Conservation (phyloP, 495 filamentous ascomycete genomes). For the Penicillium paradoxum region DNA sequence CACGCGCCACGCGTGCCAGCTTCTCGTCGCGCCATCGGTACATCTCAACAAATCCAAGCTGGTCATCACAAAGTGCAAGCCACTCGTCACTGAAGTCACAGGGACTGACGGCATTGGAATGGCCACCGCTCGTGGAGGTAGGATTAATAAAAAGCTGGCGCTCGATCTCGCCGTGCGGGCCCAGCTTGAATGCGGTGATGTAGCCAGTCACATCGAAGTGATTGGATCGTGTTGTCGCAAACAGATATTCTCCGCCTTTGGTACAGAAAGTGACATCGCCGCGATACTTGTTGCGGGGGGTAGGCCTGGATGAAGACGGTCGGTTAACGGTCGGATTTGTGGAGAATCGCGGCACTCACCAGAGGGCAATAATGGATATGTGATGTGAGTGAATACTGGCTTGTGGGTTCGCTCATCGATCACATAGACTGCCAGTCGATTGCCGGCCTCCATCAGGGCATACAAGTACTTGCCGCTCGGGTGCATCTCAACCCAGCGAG, state of each 20-base stretch:
- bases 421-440: constrained; percentile 72
- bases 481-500: constrained; percentile 80
- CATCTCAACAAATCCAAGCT: constrained; percentile 80
- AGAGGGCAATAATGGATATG: constrained; percentile 70
- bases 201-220: constrained; percentile 71
- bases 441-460: constrained; percentile 80
- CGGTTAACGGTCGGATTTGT: constrained; percentile 24
- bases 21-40: constrained; percentile 79
- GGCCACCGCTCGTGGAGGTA: constrained; percentile 78
- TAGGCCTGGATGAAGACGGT: constrained; percentile 35
- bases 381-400: constrained; percentile 76
- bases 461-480: constrained; percentile 72
- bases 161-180: constrained; percentile 65
- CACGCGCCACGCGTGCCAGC: constrained; percentile 65
- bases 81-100: constrained; percentile 80
- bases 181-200: constrained; percentile 69
- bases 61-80: constrained; percentile 78
- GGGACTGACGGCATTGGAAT: constrained; percentile 77
- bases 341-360: constrained; percentile 34
- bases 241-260: constrained; percentile 61
- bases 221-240: constrained; percentile 77
- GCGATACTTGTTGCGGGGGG: constrained; percentile 57
- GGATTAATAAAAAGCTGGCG: constrained; percentile 72
- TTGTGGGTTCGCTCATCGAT: constrained; percentile 69
- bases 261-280: constrained; percentile 72